Conservation (phyloP, 2,329 filamentous ascomycete genomes). For the Monilinia polystroma region DNA sequence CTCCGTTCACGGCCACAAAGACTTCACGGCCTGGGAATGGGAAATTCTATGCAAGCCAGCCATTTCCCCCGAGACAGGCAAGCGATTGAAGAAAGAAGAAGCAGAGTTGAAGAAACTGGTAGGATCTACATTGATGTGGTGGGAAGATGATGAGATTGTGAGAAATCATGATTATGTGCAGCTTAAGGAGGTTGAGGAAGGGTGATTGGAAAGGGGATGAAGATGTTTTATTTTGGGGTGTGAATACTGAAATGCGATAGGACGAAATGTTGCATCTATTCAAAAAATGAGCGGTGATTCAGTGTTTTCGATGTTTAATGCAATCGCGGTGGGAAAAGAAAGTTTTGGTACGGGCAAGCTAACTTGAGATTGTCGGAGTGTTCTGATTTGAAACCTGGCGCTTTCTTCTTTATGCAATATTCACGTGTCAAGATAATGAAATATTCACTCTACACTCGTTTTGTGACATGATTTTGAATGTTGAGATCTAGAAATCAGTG, state of each 20-base stretch:
- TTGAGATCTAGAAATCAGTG: not conserved
- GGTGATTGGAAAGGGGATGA: not conserved
- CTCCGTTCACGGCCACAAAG: slow-evolving; percentile 16
- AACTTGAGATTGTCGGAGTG: not conserved
- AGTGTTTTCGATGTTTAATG: not conserved
- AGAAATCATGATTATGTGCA: slow-evolving; percentile 22
- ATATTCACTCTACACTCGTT: not conserved
- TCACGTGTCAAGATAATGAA: not conserved
- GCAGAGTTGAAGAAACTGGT: not conserved
- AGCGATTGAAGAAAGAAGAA: not conserved
- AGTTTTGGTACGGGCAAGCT: not conserved
- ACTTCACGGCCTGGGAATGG: slow-evolving; percentile 14
- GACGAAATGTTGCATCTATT: not conserved
- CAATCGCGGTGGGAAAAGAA: not conserved
- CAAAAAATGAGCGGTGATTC: not conserved
- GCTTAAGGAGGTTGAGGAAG: not conserved
- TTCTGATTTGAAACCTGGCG: not conserved
- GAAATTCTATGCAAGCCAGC: slow-evolving; percentile 5
- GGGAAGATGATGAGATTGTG: slow-evolving; percentile 7
- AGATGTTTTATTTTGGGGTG: too few relatives aligned
- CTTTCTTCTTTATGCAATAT: not conserved
- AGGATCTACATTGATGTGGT: slow-evolving; percentile 16
- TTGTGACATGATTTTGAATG: not conserved
- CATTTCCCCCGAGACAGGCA: not conserved
- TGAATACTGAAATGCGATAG: not conserved